phyloP scores from a whole-genome alignment of 352 stramenopile species.

The Phytopythium montanum region DNA sequence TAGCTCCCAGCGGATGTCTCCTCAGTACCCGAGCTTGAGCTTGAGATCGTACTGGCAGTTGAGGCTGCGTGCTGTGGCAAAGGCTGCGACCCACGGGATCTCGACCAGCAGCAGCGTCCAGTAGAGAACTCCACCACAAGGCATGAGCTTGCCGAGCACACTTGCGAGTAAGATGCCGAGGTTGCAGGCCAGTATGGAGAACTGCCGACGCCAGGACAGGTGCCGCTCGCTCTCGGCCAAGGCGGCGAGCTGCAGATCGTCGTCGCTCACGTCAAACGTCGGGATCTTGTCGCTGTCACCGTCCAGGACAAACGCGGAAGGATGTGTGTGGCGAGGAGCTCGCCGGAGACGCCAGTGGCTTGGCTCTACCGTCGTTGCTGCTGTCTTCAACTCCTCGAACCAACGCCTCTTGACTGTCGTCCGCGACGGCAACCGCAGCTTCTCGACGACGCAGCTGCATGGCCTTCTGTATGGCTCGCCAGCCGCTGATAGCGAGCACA shows the following conservation, averaged over 20 bases:
- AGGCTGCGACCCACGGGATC: conserved; percentile 50
- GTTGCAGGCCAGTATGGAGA: conserved; percentile 35
- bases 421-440: too few species aligned
- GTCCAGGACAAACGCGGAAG: too few species aligned
- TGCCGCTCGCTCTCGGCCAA: too few species aligned
- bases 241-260: too few species aligned
- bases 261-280: too few species aligned
- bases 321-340: too few species aligned
- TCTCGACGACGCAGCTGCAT: conserved; percentile 12
- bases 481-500: conserved; percentile 28
- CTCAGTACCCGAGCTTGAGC: conserved; percentile 32
- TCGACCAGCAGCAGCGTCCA: conserved; percentile 50
- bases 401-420: too few species aligned
- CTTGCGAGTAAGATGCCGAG: conserved; percentile 27
- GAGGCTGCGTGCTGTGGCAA: conserved; percentile 30
- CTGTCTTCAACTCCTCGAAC: too few species aligned
- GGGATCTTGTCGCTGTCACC: too few species aligned
- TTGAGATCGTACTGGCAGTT: conserved; percentile 32
- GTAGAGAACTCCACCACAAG: conserved; percentile 40
- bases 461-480: conserved; percentile 23
- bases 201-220: too few species aligned
- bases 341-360: too few species aligned
- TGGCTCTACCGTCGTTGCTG: conserved; percentile 5
- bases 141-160: conserved; percentile 21
- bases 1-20: conserved; percentile 51